Evolutionary conservation across 2,329 filamentous ascomycete species (phyloP), one percentile per base, ranked within the genome.

Genomic region (Lasiodiplodia hormozganensis): DNA sequence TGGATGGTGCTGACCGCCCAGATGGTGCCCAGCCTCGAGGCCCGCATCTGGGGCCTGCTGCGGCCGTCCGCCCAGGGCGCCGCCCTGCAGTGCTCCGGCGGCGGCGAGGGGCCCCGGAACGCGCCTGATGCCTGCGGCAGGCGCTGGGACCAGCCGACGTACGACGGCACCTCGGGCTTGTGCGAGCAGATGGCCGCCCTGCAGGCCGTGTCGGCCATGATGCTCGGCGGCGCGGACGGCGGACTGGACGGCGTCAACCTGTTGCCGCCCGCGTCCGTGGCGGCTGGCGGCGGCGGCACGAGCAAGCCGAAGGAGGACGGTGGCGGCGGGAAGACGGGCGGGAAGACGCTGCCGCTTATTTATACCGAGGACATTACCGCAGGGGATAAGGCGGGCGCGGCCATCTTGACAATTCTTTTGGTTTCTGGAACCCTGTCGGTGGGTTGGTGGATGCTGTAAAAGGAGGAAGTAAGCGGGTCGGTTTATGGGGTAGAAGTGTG

Each of bases 131-230:
- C 72, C 28, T 85, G 83, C 72, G 83, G 83, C 2, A 80, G 78
- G 47, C 75, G 76, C 10, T 85, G 83, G 83, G 78, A 74, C 64
- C 76, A 73, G 18, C 69, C 73, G 4, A 73, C 70, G 2, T 82
- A 80, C 71, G 85, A 87, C 72, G 80, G 82, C 23, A 77, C 76
- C 0, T 75, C 76, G 10, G 86, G 87, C 7, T 85, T 87, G 1
- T 86, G 86, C 2, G 83, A 88, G 74, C 84, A 87, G 76, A 87
- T 89, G 85, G 83, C 82, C 53, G 86, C 85, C 0, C 79, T 89
- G 6, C 86, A 86, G 69, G 82, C 86, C 62, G 79, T 89, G 57
- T 80, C 85, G 77, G 76, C 43, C 78, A 82, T 16, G 78, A 78
- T 91, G 57, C 28, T 68, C 7, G 43, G 5, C 14, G 43, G 5